These are phyloP conservation scores for Leptographium procerum DNA, from an alignment of 2,329 filamentous ascomycete genomes.

Conservation along the genomic window DNA sequence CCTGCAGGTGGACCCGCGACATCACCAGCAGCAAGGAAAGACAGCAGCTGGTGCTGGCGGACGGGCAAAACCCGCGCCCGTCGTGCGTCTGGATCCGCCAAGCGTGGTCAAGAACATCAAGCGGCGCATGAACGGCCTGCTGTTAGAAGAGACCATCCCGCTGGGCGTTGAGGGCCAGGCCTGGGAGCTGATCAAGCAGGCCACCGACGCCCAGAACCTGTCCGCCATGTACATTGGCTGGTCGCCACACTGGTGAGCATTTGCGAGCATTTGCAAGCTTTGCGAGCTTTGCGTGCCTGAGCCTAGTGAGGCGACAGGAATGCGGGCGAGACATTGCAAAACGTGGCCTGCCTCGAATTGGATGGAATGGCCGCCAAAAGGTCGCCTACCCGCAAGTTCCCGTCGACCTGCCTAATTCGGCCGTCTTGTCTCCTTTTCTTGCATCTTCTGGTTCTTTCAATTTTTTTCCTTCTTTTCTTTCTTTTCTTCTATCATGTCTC, in stretches of 20 bases:
- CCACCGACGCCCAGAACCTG: conserved; percentile 68
- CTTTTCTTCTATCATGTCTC: neutral
- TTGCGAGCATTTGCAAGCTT: neutral
- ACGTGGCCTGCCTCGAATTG: too few relatives aligned
- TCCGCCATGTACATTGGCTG: conserved; percentile 96
- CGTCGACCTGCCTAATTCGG: neutral
- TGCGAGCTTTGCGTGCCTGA: too few relatives aligned
- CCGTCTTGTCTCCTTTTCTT: neutral
- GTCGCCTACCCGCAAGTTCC: too few relatives aligned
- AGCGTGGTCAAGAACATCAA: conserved; percentile 84
- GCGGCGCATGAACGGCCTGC: conserved; percentile 72
- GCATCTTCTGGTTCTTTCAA: neutral
- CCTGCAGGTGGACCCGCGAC: conserved; percentile 44
- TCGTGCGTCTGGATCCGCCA: conserved; percentile 42
- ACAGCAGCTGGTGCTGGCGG: neutral
- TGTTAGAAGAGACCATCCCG: conserved; percentile 81
- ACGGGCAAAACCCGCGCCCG: conserved; percentile 37
- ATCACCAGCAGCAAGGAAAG: conserved; percentile 45
- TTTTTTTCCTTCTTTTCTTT: neutral
- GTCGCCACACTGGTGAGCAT: conserved; percentile 47
- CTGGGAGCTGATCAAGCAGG: conserved; percentile 84
- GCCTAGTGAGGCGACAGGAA: too few relatives aligned
- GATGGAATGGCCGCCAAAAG: too few relatives aligned
- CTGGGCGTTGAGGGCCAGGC: conserved; percentile 94
- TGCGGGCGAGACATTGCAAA: too few relatives aligned